These are phyloP conservation scores for Cyathus striatus DNA, from an alignment of 768 basidiomycete genomes.

Conservation along the genomic window DNA sequence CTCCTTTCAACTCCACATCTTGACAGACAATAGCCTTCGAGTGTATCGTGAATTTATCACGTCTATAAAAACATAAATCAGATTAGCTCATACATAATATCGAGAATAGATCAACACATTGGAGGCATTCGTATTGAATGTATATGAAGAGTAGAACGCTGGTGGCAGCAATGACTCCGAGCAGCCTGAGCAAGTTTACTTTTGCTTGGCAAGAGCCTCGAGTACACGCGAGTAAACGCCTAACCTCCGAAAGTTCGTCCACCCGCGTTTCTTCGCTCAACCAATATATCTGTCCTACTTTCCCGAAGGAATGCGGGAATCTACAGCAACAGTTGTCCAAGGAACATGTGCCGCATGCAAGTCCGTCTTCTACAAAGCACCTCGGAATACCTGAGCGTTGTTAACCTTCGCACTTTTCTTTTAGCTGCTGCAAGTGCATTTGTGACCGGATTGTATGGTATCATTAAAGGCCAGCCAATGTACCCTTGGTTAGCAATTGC, in stretches of 20 bases:
- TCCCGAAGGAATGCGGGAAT: conserved; percentile 20
- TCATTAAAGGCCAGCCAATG: conserved; percentile 42
- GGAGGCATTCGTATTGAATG: conserved; percentile 21
- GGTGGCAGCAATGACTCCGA: too few relatives aligned
- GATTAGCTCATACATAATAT: conserved; percentile 1
- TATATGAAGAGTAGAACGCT: too few relatives aligned
- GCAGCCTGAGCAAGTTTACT: too few relatives aligned
- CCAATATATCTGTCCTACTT: background rate
- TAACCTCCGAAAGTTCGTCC: too few relatives aligned
- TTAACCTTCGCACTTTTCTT: conserved; percentile 9
- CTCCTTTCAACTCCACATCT: conserved; percentile 91
- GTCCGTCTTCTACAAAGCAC: conserved; percentile 51
- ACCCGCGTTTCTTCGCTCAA: conserved; percentile 1
- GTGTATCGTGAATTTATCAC: conserved; percentile 86
- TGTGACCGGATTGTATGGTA: conserved; percentile 35
- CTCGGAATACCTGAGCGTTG: conserved; percentile 16
- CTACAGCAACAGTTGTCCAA: conserved; percentile 40
- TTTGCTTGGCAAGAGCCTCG: background rate
- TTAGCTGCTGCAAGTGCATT: conserved; percentile 58
- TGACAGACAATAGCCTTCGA: conserved; percentile 89
- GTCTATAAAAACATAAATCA: conserved; percentile 36
- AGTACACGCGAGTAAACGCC: too few relatives aligned
- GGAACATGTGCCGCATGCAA: conserved; percentile 72
- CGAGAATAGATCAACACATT: conserved; percentile 25
- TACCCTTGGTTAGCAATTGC: conserved; percentile 45